Evolutionary conservation across 257 asterid genomes (phyloP).

Genomic region (Nicotiana benthamiana): DNA sequence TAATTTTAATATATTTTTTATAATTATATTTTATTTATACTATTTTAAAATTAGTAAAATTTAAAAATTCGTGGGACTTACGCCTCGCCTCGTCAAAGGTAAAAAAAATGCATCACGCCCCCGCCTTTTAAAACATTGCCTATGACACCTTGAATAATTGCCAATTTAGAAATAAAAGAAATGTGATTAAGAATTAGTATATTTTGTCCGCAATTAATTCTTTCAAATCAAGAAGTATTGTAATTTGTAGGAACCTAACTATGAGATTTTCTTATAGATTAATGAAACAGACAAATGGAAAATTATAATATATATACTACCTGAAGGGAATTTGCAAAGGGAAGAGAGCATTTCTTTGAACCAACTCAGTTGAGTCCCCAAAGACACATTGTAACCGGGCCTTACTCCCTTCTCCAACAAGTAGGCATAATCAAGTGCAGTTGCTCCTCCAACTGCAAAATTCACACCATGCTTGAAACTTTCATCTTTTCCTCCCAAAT

Average conservation of each 20-base stretch:
- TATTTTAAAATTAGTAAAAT: too few species aligned
- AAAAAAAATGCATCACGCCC: too few species aligned
- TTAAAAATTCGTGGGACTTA: too few species aligned
- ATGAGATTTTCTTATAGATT: background rate
- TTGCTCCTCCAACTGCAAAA: constrained; percentile 49
- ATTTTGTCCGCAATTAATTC: background rate
- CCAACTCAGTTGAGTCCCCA: constrained; percentile 38
- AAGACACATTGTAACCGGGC: constrained; percentile 18
- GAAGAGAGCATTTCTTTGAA: constrained; percentile 28
- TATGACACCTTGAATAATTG: too few species aligned
- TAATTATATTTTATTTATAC: too few species aligned
- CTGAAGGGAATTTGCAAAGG: constrained; percentile 17
- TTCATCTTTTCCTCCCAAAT: constrained; percentile 10
- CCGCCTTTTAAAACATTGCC: too few species aligned
- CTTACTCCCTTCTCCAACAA: constrained; percentile 22
- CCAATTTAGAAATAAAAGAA: too few species aligned
- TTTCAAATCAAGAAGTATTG: background rate
- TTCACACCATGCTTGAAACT: constrained; percentile 32
- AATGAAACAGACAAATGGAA: background rate
- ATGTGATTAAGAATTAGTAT: background rate
- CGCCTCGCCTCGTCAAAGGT: too few species aligned
- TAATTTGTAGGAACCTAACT: background rate
- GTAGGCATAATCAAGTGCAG: constrained; percentile 29
- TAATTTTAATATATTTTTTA: too few species aligned
- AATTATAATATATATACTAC: constrained; percentile 15